A percentile compares a stretch with the other conserved stretches of the same genome.
Evolutionary conservation across 345 rosid species (phyloP).

Genomic region (Heritiera littoralis): DNA sequence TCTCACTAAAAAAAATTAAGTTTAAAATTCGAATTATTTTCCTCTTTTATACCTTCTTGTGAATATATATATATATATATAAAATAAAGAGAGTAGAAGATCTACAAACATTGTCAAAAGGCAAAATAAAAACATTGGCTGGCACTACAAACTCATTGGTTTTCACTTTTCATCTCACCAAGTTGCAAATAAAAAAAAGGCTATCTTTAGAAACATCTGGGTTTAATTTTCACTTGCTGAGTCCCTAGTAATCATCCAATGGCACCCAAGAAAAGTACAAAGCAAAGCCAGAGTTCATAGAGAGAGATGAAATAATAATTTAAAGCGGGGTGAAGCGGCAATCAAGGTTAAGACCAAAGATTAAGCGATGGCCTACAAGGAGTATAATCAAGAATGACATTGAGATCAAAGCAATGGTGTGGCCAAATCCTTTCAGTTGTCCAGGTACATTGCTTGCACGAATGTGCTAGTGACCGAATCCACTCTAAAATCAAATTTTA

Average conservation of each 20-base stretch:
- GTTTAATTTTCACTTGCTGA: neutral
- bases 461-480: conserved; percentile 25
- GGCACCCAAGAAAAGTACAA: neutral
- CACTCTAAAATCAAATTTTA: conserved; percentile 20
- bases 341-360: conserved; percentile 12
- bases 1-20: no score
- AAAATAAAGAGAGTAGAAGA: neutral
- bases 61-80: no score
- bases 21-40: no score
- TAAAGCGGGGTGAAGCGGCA: conserved; percentile 2
- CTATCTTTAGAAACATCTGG: neutral
- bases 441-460: conserved; percentile 39
- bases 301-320: neutral
- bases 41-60: no score
- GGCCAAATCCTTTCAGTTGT: conserved; percentile 24
- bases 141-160: neutral
- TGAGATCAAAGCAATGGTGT: conserved; percentile 17
- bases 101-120: conserved; percentile 1
- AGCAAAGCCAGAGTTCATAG: neutral
- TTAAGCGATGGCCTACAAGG: conserved; percentile 28
- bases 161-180: neutral
- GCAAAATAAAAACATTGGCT: neutral
- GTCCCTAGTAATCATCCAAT: neutral
- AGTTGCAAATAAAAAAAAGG: conserved; percentile 9
- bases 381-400: conserved; percentile 22